phyloP scores from a whole-genome alignment of 2,329 filamentous ascomycete species.

The Sarocladiaceae sp. region DNA sequence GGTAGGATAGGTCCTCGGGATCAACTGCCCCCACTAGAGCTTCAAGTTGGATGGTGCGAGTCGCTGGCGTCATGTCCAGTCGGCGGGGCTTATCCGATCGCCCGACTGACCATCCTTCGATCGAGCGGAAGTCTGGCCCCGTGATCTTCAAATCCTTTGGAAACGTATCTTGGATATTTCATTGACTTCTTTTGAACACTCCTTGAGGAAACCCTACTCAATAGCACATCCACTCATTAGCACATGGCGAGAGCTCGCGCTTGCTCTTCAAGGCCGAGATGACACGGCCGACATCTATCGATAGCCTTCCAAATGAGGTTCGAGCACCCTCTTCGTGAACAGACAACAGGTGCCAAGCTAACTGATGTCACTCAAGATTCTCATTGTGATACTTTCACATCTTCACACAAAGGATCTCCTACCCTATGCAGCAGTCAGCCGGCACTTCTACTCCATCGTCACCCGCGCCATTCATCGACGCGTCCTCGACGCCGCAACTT shows the following conservation, averaged over 20 bases:
- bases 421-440: slow-evolving; percentile 53
- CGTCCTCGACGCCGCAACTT: slow-evolving; percentile 36
- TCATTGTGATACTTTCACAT: slow-evolving; percentile 43
- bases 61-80: background rate
- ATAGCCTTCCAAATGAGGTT: slow-evolving; percentile 2
- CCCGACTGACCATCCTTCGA: background rate
- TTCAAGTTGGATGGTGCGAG: too few relatives aligned
- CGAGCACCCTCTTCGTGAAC: background rate
- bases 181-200: too few relatives aligned
- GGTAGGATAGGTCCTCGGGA: too few relatives aligned
- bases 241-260: background rate
- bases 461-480: slow-evolving; percentile 62
- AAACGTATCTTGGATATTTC: too few relatives aligned
- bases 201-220: background rate
- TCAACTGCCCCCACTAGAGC: too few relatives aligned
- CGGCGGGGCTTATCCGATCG: slow-evolving; percentile 9
- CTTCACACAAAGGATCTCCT: slow-evolving; percentile 51
- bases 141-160: too few relatives aligned
- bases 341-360: background rate
- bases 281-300: background rate
- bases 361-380: slow-evolving; percentile 33
- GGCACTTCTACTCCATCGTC: slow-evolving; percentile 59
- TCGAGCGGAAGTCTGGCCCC: too few relatives aligned
- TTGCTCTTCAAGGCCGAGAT: background rate
- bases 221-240: background rate